Conservation (phyloP, 441 rosid species). For the Hura crepitans region DNA sequence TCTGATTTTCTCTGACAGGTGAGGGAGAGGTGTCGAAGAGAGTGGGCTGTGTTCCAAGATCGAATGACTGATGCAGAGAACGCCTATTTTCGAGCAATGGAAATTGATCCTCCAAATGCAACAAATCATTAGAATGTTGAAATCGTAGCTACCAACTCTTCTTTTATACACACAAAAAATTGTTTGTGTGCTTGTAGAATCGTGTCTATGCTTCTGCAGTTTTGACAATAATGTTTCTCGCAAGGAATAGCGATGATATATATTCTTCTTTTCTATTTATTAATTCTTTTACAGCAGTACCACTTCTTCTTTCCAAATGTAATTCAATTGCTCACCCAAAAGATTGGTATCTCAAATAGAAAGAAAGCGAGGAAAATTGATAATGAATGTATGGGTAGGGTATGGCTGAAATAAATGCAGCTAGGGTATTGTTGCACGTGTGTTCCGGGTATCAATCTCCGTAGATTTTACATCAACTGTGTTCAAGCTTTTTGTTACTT, state of each 20-base stretch:
- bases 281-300: neutral
- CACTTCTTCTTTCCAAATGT: neutral
- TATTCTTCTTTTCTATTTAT: neutral
- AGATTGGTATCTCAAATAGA: neutral
- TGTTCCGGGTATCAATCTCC: too few relatives aligned
- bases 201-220: neutral
- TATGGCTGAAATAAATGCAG: too few relatives aligned
- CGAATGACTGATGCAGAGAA: conserved; percentile 61
- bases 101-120: conserved; percentile 28
- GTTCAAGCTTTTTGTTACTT: too few relatives aligned
- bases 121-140: conserved; percentile 22
- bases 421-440: too few relatives aligned
- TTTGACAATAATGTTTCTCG: neutral
- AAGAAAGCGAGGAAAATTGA: neutral
- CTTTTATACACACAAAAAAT: too few relatives aligned
- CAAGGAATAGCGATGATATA: neutral
- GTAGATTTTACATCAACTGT: too few relatives aligned
- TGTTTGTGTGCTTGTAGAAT: neutral
- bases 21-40: conserved; percentile 74
- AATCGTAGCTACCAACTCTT: neutral
- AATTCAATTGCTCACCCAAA: neutral
- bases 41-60: conserved; percentile 81
- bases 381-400: too few relatives aligned
- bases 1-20: conserved; percentile 40
- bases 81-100: conserved; percentile 46